phyloP scores from a whole-genome alignment of 495 filamentous ascomycete species.

The Neurospora sp. region DNA sequence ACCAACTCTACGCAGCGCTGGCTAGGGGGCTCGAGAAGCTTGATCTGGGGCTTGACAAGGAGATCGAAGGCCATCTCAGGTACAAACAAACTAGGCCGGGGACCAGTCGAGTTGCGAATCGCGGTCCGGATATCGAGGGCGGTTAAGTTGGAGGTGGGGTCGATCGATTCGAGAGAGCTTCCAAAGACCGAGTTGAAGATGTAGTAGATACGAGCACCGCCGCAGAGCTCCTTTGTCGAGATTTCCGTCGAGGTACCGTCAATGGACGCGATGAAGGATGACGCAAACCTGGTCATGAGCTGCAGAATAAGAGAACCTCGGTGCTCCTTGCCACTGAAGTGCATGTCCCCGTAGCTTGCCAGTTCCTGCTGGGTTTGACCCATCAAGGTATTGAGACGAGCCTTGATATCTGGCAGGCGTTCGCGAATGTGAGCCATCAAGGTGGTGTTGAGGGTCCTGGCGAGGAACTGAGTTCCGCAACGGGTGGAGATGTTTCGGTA shows the following conservation, averaged over 20 bases:
- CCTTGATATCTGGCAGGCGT: constrained; percentile 94
- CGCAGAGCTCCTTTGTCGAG: constrained; percentile 95
- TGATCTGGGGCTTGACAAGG: constrained; percentile 96
- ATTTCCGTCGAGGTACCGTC: constrained; percentile 98
- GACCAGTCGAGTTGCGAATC: constrained; percentile 96
- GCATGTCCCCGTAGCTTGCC: constrained; percentile 95
- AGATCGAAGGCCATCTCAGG: constrained; percentile 96
- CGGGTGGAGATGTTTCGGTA: constrained; percentile 92
- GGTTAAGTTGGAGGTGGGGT: constrained; percentile 89
- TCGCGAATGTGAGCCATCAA: constrained; percentile 96
- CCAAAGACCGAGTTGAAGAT: constrained; percentile 99
- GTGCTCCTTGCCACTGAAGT: constrained; percentile 96
- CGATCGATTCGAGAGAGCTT: constrained; percentile 90
- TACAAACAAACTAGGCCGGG: constrained; percentile 89
- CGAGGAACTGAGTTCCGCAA: constrained; percentile 91
- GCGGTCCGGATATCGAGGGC: constrained; percentile 96
- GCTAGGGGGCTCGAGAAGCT: constrained; percentile 87
- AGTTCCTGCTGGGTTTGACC: constrained; percentile 98
- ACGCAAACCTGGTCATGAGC: constrained; percentile 96
- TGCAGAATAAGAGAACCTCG: constrained; percentile 90
- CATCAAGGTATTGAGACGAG: constrained; percentile 94
- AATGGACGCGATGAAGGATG: constrained; percentile 96
- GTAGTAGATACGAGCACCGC: constrained; percentile 95
- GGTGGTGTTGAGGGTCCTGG: constrained; percentile 89
- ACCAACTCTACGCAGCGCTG: constrained; percentile 96